Evolutionary conservation across 2,329 filamentous ascomycete species (phyloP).

Genomic region (Paecilomyces niveus): DNA sequence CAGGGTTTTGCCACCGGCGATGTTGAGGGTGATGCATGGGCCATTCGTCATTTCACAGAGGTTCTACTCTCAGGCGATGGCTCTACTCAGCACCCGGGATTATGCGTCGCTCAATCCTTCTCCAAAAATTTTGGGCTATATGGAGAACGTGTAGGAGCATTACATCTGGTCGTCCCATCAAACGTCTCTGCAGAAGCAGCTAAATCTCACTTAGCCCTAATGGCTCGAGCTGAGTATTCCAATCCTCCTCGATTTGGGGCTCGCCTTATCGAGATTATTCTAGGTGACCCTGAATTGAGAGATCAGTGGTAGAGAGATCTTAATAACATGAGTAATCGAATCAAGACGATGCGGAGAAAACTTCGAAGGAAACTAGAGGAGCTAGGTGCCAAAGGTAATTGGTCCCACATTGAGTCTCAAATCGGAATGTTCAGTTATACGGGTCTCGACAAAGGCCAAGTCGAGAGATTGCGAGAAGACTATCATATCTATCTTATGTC

Average conservation of each 20-base stretch:
- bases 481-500: slow-evolving; percentile 38
- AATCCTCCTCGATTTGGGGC: slow-evolving; percentile 23
- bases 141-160: slow-evolving; percentile 80
- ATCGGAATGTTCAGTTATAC: slow-evolving; percentile 39
- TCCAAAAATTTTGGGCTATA: slow-evolving; percentile 65
- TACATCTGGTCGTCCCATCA: slow-evolving; percentile 48
- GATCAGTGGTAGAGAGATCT: slow-evolving; percentile 26
- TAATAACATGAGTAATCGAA: slow-evolving; percentile 24
- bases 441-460: slow-evolving; percentile 23
- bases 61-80: neutral
- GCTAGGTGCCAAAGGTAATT: slow-evolving; percentile 14
- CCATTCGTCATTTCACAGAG: slow-evolving; percentile 65
- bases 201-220: slow-evolving; percentile 1
- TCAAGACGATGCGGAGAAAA: slow-evolving; percentile 21
- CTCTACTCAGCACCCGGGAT: slow-evolving; percentile 17
- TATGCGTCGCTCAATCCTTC: slow-evolving; percentile 45
- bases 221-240: slow-evolving; percentile 22
- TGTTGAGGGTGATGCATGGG: slow-evolving; percentile 68
- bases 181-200: slow-evolving; percentile 4
- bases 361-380: slow-evolving; percentile 8
- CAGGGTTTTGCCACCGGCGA: slow-evolving; percentile 88
- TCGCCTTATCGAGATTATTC: slow-evolving; percentile 19
- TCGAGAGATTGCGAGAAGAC: slow-evolving; percentile 20
- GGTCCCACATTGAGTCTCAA: slow-evolving; percentile 25
- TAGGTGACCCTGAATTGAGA: slow-evolving; percentile 14